phyloP scores from a whole-genome alignment of 306 rosid species.

The Erythrophleum fordii region DNA sequence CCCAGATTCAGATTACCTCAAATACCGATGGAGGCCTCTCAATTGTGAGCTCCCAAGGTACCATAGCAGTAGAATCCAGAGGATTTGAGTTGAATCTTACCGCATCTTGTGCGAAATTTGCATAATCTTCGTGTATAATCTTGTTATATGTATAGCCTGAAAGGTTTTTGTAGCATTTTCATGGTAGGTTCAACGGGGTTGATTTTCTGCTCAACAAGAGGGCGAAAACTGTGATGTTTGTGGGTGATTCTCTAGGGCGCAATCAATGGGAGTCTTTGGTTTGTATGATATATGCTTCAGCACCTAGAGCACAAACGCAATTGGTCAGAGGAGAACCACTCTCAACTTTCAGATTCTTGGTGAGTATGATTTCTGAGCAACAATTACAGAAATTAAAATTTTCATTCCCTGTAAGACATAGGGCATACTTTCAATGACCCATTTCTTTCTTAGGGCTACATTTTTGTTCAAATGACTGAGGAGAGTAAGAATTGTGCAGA shows the following conservation, averaged over 20 bases:
- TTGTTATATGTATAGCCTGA: constrained; percentile 28
- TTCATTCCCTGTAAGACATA: neutral
- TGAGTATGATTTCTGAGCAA: constrained; percentile 38
- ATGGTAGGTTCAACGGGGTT: constrained; percentile 75
- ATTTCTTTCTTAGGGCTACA: neutral
- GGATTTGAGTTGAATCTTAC: neutral
- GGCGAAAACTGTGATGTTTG: constrained; percentile 80
- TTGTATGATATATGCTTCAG: constrained; percentile 67
- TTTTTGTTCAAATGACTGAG: neutral
- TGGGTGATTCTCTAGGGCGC: constrained; percentile 82
- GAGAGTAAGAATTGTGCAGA: neutral
- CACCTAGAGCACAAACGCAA: constrained; percentile 60
- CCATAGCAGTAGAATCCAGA: neutral
- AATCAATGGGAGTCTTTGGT: constrained; percentile 89
- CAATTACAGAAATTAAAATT: neutral
- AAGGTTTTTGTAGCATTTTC: constrained; percentile 44
- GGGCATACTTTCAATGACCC: neutral
- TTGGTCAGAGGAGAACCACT: constrained; percentile 72
- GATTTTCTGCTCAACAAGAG: constrained; percentile 71
- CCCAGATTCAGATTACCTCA: constrained; percentile 80
- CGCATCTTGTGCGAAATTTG: neutral
- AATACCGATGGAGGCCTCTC: constrained; percentile 83
- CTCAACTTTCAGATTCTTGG: constrained; percentile 77
- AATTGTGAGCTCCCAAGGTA: constrained; percentile 87
- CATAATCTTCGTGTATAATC: neutral